Base-by-base conservation (phyloP, 148 eudicot genomes). In the Pharnaceum exiguum region DNA sequence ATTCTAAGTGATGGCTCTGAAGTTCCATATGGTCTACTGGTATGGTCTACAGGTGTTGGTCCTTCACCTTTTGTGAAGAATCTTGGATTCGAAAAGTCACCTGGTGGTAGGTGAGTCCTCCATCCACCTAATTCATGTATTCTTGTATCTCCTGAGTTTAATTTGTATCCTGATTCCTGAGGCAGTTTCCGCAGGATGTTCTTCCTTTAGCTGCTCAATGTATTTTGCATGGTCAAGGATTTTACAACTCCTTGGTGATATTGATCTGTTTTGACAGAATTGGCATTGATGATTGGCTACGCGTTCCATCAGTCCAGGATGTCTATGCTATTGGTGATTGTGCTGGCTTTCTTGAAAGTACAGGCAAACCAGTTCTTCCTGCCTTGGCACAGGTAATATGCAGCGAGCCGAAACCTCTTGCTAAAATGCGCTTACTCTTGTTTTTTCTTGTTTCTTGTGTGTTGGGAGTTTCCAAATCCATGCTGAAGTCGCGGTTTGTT, bases 11-110 rank as follows among this genome's bases (percentile, higher is more conserved):
- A 93, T 59, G 96, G 84, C 30, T 66, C 85, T 13, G 84, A 82
- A 55, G 96, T 94, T 55, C 96, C 99, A 7, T 89, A 89, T 67
- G 99, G 99, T 10, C 73, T 94, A 32, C 50, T 94, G 65, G 99
- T 94, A 30, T 94, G 99, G 99, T 89, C 99, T 51, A 93, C 99
- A 6, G 99, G 96, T 57, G 99, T 93, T 49, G 99, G 99, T 59
- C 91, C 99, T 38, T 89, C 96, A 17, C 28, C 81, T 50, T 83
- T 93, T 49, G 83, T 89, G 32, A 76, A 74, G 21, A 28, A 75
- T 57, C 78, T 84, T 31, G 91, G 82, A 38, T 49, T 88, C 48
- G 83, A 86, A 17, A 85, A 80, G 61, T 78, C 96, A 63, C 87
- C 90, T 23, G 96, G 99, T 72, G 99, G 96, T 72, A 79, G 99